phyloP scores from a whole-genome alignment of 2,329 filamentous ascomycete species.

The Nigrograna mackinnonii region DNA sequence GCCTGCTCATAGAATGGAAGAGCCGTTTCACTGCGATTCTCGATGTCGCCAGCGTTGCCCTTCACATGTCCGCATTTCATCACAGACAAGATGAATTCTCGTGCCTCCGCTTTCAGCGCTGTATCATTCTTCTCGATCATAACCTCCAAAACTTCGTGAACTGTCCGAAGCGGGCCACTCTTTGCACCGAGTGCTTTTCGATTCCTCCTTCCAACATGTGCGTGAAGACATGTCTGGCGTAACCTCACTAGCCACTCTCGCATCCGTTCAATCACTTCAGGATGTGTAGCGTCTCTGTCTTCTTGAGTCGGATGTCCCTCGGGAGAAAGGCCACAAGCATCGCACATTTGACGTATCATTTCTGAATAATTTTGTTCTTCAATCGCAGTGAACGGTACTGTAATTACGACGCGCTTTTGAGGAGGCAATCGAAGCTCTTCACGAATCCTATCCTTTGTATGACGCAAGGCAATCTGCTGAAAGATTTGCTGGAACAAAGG shows the following conservation, averaged over 20 bases:
- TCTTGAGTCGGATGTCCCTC: slow-evolving; percentile 65
- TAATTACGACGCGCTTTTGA: slow-evolving; percentile 86
- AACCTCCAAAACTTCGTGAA: slow-evolving; percentile 81
- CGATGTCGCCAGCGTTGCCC: slow-evolving; percentile 69
- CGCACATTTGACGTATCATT: slow-evolving; percentile 75
- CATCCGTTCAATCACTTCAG: slow-evolving; percentile 69
- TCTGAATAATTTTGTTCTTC: slow-evolving; percentile 88
- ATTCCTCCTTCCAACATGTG: slow-evolving; percentile 74
- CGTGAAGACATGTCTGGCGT: slow-evolving; percentile 83
- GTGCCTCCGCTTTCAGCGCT: slow-evolving; percentile 68
- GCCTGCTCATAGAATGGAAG: slow-evolving; percentile 69
- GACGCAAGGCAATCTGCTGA: slow-evolving; percentile 72
- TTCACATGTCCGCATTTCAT: slow-evolving; percentile 76
- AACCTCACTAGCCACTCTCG: slow-evolving; percentile 76
- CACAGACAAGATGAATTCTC: slow-evolving; percentile 64
- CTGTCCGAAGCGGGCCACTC: slow-evolving; percentile 73
- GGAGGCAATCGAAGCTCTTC: slow-evolving; percentile 78
- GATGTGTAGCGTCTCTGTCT: slow-evolving; percentile 68
- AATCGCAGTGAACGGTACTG: slow-evolving; percentile 84
- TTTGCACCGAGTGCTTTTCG: slow-evolving; percentile 64
- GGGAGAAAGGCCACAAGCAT: slow-evolving; percentile 66
- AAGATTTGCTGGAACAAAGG: slow-evolving; percentile 71
- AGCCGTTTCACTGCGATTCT: slow-evolving; percentile 62
- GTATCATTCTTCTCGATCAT: slow-evolving; percentile 89
- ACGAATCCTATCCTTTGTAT: slow-evolving; percentile 81